These are phyloP conservation scores for Plasmodium adleri DNA, from an alignment of 169 alveolate genomes.

Conservation along the genomic window DNA sequence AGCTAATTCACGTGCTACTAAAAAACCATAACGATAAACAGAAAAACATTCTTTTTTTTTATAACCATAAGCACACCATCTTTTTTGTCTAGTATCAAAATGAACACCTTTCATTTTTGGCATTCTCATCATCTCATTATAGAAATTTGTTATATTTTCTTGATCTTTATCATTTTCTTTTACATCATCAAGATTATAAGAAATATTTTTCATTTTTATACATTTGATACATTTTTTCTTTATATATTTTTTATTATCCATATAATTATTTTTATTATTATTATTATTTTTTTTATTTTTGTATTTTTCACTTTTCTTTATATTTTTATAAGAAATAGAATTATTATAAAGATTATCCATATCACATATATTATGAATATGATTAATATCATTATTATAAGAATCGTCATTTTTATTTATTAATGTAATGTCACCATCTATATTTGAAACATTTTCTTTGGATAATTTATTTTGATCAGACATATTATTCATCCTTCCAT, in stretches of 20 bases:
- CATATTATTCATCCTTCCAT: too few species aligned
- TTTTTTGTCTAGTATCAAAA: conserved; percentile 71
- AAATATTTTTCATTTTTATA: not conserved
- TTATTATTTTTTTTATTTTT: too few species aligned
- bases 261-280: not conserved
- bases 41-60: conserved; percentile 75
- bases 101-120: conserved; percentile 76
- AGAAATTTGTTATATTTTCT: conserved; percentile 25
- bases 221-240: not conserved
- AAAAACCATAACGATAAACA: conserved; percentile 70
- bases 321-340: too few species aligned
- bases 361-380: too few species aligned
- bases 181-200: not conserved
- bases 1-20: conserved; percentile 74
- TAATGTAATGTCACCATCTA: too few species aligned
- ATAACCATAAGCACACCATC: conserved; percentile 77
- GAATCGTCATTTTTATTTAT: too few species aligned
- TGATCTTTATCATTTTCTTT: conserved; percentile 8
- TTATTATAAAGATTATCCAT: too few species aligned
- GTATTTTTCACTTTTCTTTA: too few species aligned
- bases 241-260: not conserved
- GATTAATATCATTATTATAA: too few species aligned
- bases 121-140: conserved; percentile 44
- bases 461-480: too few species aligned
- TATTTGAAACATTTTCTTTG: too few species aligned